Evolutionary conservation across 495 filamentous ascomycete genomes (phyloP).

Genomic region (Trichoderma reesei): DNA sequence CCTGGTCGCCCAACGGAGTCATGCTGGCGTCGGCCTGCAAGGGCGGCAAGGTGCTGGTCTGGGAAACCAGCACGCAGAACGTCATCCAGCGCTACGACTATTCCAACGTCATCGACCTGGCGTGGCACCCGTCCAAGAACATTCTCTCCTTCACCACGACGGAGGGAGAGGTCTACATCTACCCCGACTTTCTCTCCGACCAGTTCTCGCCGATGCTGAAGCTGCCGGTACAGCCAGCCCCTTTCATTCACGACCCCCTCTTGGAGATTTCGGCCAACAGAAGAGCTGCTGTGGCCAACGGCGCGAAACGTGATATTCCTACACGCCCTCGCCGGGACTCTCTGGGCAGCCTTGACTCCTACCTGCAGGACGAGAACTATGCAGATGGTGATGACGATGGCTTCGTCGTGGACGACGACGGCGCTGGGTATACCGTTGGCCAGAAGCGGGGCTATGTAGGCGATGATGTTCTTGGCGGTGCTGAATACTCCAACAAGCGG

Average conservation of each 20-base stretch:
- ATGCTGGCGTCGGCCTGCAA: slow-evolving; percentile 72
- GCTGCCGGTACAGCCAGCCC: slow-evolving; percentile 56
- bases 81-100: slow-evolving; percentile 65
- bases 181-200: slow-evolving; percentile 63
- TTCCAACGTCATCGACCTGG: slow-evolving; percentile 68
- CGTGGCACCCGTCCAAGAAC: slow-evolving; percentile 87
- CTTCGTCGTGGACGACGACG: slow-evolving; percentile 91
- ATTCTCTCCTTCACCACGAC: slow-evolving; percentile 81
- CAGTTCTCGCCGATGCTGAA: slow-evolving; percentile 53
- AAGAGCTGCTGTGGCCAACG: slow-evolving; percentile 44
- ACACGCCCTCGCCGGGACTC: slow-evolving; percentile 31
- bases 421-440: slow-evolving; percentile 69
- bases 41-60: slow-evolving; percentile 75
- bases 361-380: slow-evolving; percentile 53
- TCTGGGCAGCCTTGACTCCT: slow-evolving; percentile 39
- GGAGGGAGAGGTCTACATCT: slow-evolving; percentile 85
- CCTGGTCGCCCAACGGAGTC: slow-evolving; percentile 92
- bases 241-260: slow-evolving; percentile 74
- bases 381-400: slow-evolving; percentile 53
- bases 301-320: slow-evolving; percentile 38
- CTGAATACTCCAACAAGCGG: slow-evolving; percentile 31
- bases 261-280: slow-evolving; percentile 60
- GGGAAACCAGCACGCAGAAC: slow-evolving; percentile 81
- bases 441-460: slow-evolving; percentile 55
- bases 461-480: slow-evolving; percentile 18